Conservation (phyloP, 129 eudicot species). For the Lactuca saligna region DNA sequence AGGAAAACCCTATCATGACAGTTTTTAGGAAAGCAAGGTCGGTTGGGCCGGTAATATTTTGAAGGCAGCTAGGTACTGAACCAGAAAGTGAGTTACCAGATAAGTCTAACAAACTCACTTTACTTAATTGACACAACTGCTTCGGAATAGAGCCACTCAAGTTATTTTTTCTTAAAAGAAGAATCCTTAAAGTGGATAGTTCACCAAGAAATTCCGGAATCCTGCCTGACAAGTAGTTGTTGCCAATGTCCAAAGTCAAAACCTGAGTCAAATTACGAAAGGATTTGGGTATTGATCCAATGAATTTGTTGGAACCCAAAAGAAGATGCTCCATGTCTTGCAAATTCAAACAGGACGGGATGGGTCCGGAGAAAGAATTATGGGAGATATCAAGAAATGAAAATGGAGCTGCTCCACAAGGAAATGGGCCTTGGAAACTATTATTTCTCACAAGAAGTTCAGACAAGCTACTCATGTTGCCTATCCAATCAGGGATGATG, state of each 20-base stretch:
- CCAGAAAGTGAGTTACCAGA: background rate
- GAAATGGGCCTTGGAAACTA: constrained; percentile 21
- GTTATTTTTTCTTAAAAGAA: constrained; percentile 9
- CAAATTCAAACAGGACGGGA: constrained; percentile 28
- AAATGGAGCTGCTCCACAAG: constrained; percentile 2
- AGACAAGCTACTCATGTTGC: background rate
- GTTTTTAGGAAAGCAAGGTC: background rate
- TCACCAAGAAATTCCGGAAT: constrained; percentile 17
- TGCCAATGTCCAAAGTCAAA: constrained; percentile 31
- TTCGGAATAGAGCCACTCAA: background rate
- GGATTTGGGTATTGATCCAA: constrained; percentile 18
- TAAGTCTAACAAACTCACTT: background rate
- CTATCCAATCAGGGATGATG: constrained; percentile 14
- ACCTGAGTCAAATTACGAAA: background rate
- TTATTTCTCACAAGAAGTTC: constrained; percentile 13
- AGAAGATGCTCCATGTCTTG: constrained; percentile 13
- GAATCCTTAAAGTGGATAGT: constrained; percentile 17
- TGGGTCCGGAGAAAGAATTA: constrained; percentile 18
- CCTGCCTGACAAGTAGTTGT: constrained; percentile 28
- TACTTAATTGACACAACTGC: background rate
- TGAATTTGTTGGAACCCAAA: constrained; percentile 26
- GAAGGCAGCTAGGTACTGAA: background rate
- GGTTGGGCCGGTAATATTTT: background rate
- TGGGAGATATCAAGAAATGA: constrained; percentile 23
- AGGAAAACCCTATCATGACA: too few relatives aligned